Evolutionary conservation across 345 rosid genomes (phyloP).

Genomic region (Psidium friedrichsthalianum): DNA sequence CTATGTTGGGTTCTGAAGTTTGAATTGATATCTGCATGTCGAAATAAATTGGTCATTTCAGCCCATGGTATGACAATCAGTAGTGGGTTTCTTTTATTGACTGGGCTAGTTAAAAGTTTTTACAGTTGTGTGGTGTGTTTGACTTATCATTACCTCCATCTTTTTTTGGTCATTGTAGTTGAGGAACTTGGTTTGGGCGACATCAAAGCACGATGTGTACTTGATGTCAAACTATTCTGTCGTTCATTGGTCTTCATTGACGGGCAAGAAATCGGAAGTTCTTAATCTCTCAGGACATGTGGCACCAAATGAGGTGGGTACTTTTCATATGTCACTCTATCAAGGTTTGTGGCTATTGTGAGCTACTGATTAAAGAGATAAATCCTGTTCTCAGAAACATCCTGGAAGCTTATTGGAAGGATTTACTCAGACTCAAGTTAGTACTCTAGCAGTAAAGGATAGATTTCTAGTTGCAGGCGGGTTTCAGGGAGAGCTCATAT

Average conservation of each 20-base stretch:
- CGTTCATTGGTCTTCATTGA: slow-evolving; percentile 64
- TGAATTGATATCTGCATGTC: neutral
- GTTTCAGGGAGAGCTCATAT: slow-evolving; percentile 74
- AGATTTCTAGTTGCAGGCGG: slow-evolving; percentile 71
- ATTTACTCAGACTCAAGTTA: slow-evolving; percentile 69
- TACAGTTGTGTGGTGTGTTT: neutral
- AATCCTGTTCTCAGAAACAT: slow-evolving; percentile 36
- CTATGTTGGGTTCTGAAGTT: neutral
- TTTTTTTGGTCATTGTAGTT: slow-evolving; percentile 34
- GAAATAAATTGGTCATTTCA: neutral
- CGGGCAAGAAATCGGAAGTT: slow-evolving; percentile 34
- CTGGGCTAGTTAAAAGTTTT: neutral
- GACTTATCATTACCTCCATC: neutral
- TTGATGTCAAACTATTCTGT: slow-evolving; percentile 54
- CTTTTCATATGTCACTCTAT: neutral
- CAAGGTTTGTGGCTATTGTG: neutral
- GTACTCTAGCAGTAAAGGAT: slow-evolving; percentile 70
- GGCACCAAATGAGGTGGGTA: slow-evolving; percentile 52
- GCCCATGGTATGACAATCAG: neutral
- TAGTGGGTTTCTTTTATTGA: neutral
- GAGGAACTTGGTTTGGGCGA: slow-evolving; percentile 77
- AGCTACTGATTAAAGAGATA: neutral
- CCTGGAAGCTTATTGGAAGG: slow-evolving; percentile 68
- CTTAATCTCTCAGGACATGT: slow-evolving; percentile 66
- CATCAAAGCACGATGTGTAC: slow-evolving; percentile 72